A percentile compares a stretch with the other conserved stretches of the same genome.
These are phyloP conservation scores for Xylaria telfairii DNA, from an alignment of 495 filamentous ascomycete genomes.

Conservation along the genomic window DNA sequence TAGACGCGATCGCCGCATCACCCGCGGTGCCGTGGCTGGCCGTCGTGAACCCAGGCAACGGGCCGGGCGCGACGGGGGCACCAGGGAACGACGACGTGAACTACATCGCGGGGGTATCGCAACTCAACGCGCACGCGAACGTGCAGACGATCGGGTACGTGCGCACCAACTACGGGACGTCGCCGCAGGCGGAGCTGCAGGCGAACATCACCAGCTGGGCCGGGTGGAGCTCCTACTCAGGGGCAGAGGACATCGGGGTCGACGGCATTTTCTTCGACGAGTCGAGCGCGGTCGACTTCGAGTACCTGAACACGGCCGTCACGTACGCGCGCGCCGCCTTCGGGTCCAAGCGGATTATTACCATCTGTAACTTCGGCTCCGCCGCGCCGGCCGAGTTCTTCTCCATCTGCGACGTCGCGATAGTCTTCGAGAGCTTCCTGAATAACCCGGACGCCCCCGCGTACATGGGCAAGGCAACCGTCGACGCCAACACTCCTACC, in stretches of 20 bases:
- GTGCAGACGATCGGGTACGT: constrained; percentile 58
- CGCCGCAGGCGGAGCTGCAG: constrained; percentile 39
- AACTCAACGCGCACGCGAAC: constrained; percentile 51
- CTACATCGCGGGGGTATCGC: constrained; percentile 44
- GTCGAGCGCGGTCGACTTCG: constrained; percentile 10
- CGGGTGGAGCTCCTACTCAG: constrained; percentile 42
- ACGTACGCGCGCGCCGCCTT: constrained; percentile 13
- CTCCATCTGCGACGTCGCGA: constrained; percentile 17
- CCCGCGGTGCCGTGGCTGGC: constrained; percentile 47
- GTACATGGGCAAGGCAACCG: constrained; percentile 7
- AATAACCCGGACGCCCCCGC: neutral
- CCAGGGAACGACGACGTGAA: constrained; percentile 31
- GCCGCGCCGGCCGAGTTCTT: constrained; percentile 9
- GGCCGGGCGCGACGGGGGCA: constrained; percentile 43
- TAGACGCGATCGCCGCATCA: constrained; percentile 41
- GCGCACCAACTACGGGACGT: constrained; percentile 43
- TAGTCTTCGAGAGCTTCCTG: constrained; percentile 21
- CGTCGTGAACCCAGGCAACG: constrained; percentile 55
- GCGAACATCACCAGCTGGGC: constrained; percentile 50
- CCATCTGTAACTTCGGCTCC: constrained; percentile 26
- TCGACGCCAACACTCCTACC: constrained; percentile 11
- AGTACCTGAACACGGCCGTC: constrained; percentile 8
- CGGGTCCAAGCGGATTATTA: neutral
- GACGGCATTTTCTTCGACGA: constrained; percentile 41
- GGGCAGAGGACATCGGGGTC: constrained; percentile 27